Evolutionary conservation across 805 yeast genomes (phyloP), one percentile per base, ranked within the genome.

Genomic region (Pichia phayaonensis): DNA sequence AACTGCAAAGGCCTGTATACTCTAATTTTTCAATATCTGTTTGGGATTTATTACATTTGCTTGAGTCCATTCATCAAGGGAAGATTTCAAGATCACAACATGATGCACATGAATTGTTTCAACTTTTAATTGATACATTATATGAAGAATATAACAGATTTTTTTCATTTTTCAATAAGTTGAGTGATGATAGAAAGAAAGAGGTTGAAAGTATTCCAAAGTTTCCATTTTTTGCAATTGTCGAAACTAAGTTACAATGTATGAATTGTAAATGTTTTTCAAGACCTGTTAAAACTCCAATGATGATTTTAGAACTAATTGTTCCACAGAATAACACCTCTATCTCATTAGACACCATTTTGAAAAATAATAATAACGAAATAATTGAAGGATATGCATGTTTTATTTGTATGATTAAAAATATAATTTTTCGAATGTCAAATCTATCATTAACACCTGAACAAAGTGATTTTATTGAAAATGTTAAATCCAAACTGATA

Each of bases 101-200:
- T 61, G 99, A 92, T 69, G 97, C 98, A 0, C 97, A 94, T 59
- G 99, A 92, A 61, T 73, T 94, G 55, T 77, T 92, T 29, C 96
- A 89, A 62, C 67, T 88, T 47, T 74, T 90, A 21, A 69, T 92
- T 22, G 96, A 90, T 59, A 83, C 92, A 0, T 70, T 94, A 46
- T 81, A 84, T 46, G 75, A 74, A 49, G 97, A 92, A 61, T 73
- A 77, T 56, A 31, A 40, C 2, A 12, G 23, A n/a, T 44, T 47
- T 13, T 31, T 45, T 20, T 59, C 70, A 18, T 45, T 45, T 29
- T 76, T 6, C 82, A 85, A 1, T 75, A 73, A 20, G 74, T 83
- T 53, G 87, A 92, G 1, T 79, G 50, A 39, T 21, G 36, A 43
- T 18, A 22, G 21, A 40, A 54, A 40, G 46, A 51, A 45, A 43